Evolutionary conservation across 208 protist species (phyloP).

Genomic region (Entamoeba moshkovskii): DNA sequence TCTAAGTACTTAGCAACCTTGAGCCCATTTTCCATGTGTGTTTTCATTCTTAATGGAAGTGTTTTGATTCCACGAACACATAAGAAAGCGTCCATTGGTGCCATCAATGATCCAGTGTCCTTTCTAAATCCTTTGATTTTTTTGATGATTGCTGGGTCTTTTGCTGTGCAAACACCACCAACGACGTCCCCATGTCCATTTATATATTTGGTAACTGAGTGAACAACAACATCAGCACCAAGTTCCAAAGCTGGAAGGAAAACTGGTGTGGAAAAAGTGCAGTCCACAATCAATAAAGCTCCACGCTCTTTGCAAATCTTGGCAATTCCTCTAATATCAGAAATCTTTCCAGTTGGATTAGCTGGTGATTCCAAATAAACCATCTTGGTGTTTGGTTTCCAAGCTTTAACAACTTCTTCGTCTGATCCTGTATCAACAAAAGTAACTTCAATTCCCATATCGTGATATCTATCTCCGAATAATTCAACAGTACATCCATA

Average conservation of each 20-base stretch:
- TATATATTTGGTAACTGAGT: conserved; percentile 80
- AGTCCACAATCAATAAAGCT: conserved; percentile 69
- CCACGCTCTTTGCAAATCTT: conserved; percentile 46
- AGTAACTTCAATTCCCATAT: not conserved
- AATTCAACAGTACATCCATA: conserved; percentile 20
- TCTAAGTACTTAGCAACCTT: conserved; percentile 7
- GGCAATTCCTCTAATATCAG: conserved; percentile 21
- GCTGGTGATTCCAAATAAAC: conserved; percentile 25
- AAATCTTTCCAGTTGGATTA: conserved; percentile 11
- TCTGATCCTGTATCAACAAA: not conserved
- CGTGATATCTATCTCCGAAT: not conserved
- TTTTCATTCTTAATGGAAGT: conserved; percentile 12
- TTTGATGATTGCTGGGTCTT: not conserved
- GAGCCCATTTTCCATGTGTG: conserved; percentile 8
- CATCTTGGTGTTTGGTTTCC: conserved; percentile 14
- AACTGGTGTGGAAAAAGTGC: conserved; percentile 75
- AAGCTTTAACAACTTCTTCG: not conserved
- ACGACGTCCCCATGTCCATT: conserved; percentile 79
- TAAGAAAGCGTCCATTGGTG: conserved; percentile 19
- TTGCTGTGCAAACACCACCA: conserved; percentile 42
- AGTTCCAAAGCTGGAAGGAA: conserved; percentile 57
- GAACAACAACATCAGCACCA: conserved; percentile 75
- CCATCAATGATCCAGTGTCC: not conserved
- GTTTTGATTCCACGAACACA: conserved; percentile 8
- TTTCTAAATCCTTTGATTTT: not conserved